These are phyloP conservation scores for Acanthamoeba sp. DNA, from an alignment of 208 protist genomes.

Conservation along the genomic window DNA sequence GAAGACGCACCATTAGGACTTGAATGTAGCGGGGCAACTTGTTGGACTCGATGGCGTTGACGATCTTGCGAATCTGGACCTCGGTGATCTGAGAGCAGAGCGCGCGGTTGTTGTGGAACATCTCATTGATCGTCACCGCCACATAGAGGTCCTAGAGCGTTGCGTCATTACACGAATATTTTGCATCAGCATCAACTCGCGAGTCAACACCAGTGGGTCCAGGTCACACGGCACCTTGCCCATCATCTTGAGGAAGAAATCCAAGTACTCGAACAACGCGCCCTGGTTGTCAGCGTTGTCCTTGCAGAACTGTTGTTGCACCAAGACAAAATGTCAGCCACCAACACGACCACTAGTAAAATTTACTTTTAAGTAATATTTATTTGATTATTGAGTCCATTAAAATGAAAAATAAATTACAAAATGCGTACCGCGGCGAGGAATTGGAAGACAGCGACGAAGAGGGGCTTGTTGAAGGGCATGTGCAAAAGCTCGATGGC, in stretches of 20 bases:
- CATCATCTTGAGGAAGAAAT: conserved; percentile 65
- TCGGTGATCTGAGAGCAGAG: conserved; percentile 68
- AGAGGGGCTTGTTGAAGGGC: conserved; percentile 51
- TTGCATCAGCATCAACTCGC: too few relatives aligned
- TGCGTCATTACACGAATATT: too few relatives aligned
- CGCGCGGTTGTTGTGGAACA: conserved; percentile 71
- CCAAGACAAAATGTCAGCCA: background rate
- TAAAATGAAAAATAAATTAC: background rate
- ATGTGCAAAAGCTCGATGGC: conserved; percentile 40
- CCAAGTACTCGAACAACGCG: conserved; percentile 66
- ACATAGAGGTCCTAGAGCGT: conserved; percentile 26
- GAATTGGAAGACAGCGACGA: conserved; percentile 30
- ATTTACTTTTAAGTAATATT: too few relatives aligned
- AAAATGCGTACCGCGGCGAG: conserved; percentile 21
- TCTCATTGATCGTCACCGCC: conserved; percentile 69
- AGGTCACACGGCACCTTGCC: too few relatives aligned
- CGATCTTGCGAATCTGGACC: conserved; percentile 64
- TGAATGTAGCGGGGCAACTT: conserved; percentile 52
- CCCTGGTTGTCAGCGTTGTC: conserved; percentile 67
- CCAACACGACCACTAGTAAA: background rate
- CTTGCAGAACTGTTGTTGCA: conserved; percentile 58
- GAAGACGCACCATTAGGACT: conserved; percentile 41
- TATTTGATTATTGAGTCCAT: background rate
- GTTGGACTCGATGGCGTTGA: conserved; percentile 48
- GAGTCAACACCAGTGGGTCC: too few relatives aligned